Conservation (phyloP, 1,284 basidiomycete species). For the Trichosporon coremiiforme region DNA sequence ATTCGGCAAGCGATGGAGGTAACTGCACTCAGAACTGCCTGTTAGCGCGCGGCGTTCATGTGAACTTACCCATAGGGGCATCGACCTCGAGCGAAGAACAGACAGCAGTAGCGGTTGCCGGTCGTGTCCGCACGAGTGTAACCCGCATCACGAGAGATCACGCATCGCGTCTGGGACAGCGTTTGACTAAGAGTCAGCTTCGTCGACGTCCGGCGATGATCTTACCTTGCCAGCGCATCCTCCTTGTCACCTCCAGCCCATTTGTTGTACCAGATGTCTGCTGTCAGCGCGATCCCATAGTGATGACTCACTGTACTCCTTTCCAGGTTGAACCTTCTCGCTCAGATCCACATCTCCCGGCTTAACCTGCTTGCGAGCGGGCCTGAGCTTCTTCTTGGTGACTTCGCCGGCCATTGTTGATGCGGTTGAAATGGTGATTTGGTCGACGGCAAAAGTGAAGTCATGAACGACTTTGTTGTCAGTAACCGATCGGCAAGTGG, state of each 20-base stretch:
- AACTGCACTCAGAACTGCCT: conserved; percentile 83
- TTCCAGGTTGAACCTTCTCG: conserved; percentile 84
- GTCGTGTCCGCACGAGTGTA: conserved; percentile 91
- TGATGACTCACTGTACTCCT: conserved; percentile 79
- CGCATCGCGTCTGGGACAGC: conserved; percentile 72
- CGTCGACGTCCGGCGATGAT: no score
- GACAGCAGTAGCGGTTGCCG: conserved; percentile 86
- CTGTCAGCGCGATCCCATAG: conserved; percentile 29
- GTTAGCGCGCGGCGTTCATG: neutral
- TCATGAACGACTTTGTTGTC: conserved; percentile 16
- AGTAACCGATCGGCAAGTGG: conserved; percentile 9
- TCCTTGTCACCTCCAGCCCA: conserved; percentile 95
- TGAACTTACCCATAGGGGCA: conserved; percentile 79
- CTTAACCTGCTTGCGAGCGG: conserved; percentile 86
- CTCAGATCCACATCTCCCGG: conserved; percentile 84
- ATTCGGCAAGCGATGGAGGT: conserved; percentile 82
- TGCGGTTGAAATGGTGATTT: neutral
- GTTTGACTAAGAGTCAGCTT: conserved; percentile 68
- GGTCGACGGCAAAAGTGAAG: conserved; percentile 7
- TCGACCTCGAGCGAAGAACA: conserved; percentile 94
- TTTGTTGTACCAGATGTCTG: conserved; percentile 99
- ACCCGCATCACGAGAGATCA: conserved; percentile 83
- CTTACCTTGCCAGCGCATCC: conserved; percentile 86
- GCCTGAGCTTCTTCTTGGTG: conserved; percentile 57
- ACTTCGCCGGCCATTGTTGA: conserved; percentile 37